A percentile compares a stretch with the other conserved stretches of the same genome.
Evolutionary conservation across 805 yeast species (phyloP).

Genomic region (Teunomyces funiuensis): DNA sequence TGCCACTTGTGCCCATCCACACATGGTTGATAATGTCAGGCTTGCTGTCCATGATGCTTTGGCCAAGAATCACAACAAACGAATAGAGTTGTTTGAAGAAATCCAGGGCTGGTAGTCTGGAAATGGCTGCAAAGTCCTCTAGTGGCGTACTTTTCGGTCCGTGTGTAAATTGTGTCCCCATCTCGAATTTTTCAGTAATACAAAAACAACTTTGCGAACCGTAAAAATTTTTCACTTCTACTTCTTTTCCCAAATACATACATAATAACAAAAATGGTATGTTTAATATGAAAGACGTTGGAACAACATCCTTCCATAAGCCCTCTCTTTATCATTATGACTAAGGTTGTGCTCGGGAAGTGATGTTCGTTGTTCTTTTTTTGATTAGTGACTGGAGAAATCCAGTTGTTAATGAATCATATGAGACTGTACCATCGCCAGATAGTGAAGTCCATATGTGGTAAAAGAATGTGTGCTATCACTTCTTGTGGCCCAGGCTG

Average conservation of each 20-base stretch:
- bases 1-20: slow-evolving; percentile 61
- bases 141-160: background rate
- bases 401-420: background rate
- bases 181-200: background rate
- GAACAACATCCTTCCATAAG: slow-evolving; percentile 19
- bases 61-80: slow-evolving; percentile 9
- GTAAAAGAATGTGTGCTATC: slow-evolving; percentile 14
- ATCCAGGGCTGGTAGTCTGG: slow-evolving; percentile 5
- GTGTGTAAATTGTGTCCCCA: slow-evolving; percentile 1
- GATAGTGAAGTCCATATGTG: background rate
- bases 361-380: slow-evolving; percentile 13
- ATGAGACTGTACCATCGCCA: background rate
- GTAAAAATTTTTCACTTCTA: slow-evolving; percentile 1
- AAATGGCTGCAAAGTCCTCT: background rate
- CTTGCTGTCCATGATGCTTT: slow-evolving; percentile 22
- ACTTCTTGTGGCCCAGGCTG: slow-evolving; percentile 27
- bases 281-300: slow-evolving; percentile 14
- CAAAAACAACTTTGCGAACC: background rate
- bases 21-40: slow-evolving; percentile 50
- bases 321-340: slow-evolving; percentile 9
- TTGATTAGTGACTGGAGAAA: background rate
- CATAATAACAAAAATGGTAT: slow-evolving; percentile 13
- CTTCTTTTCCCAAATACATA: background rate
- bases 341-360: slow-evolving; percentile 17
- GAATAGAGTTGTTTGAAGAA: slow-evolving; percentile 8